These are phyloP conservation scores for Ceratobasidium sp. DNA, from an alignment of 1,284 basidiomycete species.

Conservation along the genomic window DNA sequence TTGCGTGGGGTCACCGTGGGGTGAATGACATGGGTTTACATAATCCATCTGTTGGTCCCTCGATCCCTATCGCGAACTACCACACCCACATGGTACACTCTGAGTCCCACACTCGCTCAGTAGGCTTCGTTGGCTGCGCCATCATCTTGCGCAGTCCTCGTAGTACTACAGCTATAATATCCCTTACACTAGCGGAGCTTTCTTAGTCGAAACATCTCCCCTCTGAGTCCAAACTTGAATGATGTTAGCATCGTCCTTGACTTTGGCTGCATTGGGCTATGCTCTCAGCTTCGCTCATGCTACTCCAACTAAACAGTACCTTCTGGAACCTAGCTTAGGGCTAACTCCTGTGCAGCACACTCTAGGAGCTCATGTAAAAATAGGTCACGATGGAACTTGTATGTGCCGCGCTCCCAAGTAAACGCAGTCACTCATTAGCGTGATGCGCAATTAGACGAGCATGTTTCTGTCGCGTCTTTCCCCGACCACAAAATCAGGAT, in stretches of 20 bases:
- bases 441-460: constrained; percentile 11
- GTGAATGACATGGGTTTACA: too few relatives aligned
- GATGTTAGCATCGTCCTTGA: neutral
- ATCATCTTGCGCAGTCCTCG: neutral
- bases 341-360: neutral
- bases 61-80: neutral
- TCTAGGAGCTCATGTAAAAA: neutral
- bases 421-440: neutral
- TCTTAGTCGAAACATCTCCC: neutral
- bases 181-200: neutral
- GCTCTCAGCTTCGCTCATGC: neutral
- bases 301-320: neutral
- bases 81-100: constrained; percentile 9
- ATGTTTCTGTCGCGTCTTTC: constrained; percentile 16
- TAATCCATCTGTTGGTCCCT: too few relatives aligned
- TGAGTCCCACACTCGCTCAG: neutral
- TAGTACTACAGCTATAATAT: neutral
- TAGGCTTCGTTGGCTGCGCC: constrained; percentile 4
- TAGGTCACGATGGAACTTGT: neutral
- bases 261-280: neutral
- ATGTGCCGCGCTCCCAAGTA: neutral
- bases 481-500: constrained; percentile 21
- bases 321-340: neutral
- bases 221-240: neutral
- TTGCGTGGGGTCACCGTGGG: too few relatives aligned